A percentile compares a stretch with the other conserved stretches of the same genome.
phyloP scores from a whole-genome alignment of 768 basidiomycete species.

The Tricholoma hemisulphureum region DNA sequence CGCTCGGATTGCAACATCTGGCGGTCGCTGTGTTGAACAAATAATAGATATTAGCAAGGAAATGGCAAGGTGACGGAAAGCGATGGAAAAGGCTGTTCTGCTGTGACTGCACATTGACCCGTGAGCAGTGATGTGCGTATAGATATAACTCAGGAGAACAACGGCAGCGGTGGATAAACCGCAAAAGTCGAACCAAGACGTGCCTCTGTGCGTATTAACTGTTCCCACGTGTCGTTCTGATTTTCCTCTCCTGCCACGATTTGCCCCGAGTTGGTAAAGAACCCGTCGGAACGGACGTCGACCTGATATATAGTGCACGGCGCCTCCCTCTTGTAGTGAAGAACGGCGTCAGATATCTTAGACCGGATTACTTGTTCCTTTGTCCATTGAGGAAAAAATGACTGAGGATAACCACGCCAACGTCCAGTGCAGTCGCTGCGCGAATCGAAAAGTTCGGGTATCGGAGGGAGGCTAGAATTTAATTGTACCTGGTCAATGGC shows the following conservation, averaged over 20 bases:
- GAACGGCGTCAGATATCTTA: conserved; percentile 37
- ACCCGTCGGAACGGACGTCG: conserved; percentile 38
- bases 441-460: conserved; percentile 39
- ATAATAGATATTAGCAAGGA: neutral
- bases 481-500: conserved; percentile 38
- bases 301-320: conserved; percentile 38
- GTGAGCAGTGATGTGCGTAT: too few relatives aligned
- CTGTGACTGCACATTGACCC: too few relatives aligned
- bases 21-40: conserved; percentile 21
- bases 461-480: conserved; percentile 29
- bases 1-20: conserved; percentile 43
- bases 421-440: conserved; percentile 34
- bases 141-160: too few relatives aligned
- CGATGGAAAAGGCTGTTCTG: neutral
- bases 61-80: too few relatives aligned
- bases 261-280: conserved; percentile 32
- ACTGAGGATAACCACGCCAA: conserved; percentile 44
- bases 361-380: conserved; percentile 40
- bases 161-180: too few relatives aligned
- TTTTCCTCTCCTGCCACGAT: conserved; percentile 20
- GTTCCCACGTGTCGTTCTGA: conserved; percentile 37
- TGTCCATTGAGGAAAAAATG: conserved; percentile 59
- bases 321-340: neutral
- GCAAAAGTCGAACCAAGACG: too few relatives aligned
- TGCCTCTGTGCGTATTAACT: conserved; percentile 34